A percentile compares a stretch with the other conserved stretches of the same genome.
These are phyloP conservation scores for Colletotrichum sojae DNA, from an alignment of 2,329 filamentous ascomycete species.

Conservation along the genomic window DNA sequence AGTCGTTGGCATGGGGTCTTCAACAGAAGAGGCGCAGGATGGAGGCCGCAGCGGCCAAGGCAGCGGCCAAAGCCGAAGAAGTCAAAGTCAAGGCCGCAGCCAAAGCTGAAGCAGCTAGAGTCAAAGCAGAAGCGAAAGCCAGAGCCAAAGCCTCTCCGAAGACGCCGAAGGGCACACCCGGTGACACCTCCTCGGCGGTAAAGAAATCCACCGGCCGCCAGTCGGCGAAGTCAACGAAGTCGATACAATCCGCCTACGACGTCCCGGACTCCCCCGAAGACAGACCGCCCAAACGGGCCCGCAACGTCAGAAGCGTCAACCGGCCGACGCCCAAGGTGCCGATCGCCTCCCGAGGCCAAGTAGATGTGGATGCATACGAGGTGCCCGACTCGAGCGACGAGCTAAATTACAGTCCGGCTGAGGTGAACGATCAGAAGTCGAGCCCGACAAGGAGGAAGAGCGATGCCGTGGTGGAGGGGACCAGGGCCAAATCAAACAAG, in stretches of 20 bases:
- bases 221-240: not conserved
- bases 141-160: conserved; percentile 46
- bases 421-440: conserved; percentile 33
- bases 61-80: no score
- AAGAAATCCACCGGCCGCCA: conserved; percentile 17
- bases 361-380: conserved; percentile 39
- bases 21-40: no score
- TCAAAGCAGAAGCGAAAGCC: no score
- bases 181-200: not conserved
- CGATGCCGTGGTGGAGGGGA: conserved; percentile 6
- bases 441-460: conserved; percentile 40
- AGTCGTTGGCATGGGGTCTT: no score
- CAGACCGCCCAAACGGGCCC: conserved; percentile 30
- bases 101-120: no score
- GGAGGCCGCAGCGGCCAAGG: no score
- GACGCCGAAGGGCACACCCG: conserved; percentile 43
- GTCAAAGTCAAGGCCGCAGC: no score
- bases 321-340: conserved; percentile 34
- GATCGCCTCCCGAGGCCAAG: conserved; percentile 22
- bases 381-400: conserved; percentile 46
- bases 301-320: conserved; percentile 36
- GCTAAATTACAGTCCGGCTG: conserved; percentile 11
- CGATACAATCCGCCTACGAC: conserved; percentile 39
- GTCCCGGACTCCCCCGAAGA: conserved; percentile 45
- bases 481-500: conserved; percentile 4